phyloP scores from a whole-genome alignment of 805 yeast genomes.

The Hanseniaspora taiwanica region DNA sequence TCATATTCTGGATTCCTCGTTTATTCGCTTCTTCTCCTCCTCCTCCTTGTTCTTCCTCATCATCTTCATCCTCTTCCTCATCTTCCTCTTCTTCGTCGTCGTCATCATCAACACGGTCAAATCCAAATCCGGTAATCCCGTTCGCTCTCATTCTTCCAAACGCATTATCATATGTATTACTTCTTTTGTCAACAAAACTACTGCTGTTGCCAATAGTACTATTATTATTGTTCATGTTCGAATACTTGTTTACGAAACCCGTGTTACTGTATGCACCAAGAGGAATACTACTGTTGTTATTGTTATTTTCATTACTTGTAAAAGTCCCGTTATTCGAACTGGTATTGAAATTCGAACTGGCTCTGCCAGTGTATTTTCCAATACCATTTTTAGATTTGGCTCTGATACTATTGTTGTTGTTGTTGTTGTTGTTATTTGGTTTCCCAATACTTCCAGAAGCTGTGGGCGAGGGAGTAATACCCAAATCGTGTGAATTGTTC shows the following conservation, averaged over 20 bases:
- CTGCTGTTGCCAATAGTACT: background rate
- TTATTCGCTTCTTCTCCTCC: background rate
- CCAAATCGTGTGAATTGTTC: background rate
- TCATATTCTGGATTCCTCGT: background rate
- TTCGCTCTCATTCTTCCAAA: background rate
- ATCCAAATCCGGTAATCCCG: background rate
- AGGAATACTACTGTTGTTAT: too few species aligned
- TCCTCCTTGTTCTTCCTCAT: constrained; percentile 2
- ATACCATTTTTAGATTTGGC: background rate
- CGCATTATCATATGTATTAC: constrained; percentile 4
- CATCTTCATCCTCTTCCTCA: constrained; percentile 1
- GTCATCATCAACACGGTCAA: background rate
- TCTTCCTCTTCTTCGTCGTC: constrained; percentile 2
- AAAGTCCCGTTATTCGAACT: background rate
- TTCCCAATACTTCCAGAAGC: background rate
- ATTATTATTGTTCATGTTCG: background rate
- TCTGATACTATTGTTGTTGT: background rate
- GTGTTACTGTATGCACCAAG: background rate
- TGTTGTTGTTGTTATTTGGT: background rate
- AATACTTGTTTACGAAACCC: background rate
- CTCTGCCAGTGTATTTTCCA: background rate
- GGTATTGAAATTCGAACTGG: background rate
- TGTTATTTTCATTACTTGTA: too few species aligned
- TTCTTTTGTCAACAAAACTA: constrained; percentile 1
- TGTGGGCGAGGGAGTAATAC: background rate